A percentile compares a stretch with the other conserved stretches of the same genome.
phyloP scores from a whole-genome alignment of 202 grass and related monocot species.

The Carex sylvatica region DNA sequence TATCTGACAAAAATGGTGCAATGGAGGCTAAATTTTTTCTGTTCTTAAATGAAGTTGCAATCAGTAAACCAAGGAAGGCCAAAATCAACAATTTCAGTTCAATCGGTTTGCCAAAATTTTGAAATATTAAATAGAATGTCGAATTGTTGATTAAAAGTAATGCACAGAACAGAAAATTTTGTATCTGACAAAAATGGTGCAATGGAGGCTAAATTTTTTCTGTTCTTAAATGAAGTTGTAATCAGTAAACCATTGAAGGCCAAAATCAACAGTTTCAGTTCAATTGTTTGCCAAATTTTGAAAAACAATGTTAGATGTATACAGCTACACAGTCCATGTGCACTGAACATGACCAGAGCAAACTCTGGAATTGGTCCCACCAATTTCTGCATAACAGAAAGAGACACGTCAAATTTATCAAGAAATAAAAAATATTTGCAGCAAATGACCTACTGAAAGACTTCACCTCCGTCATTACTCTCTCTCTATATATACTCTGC shows the following conservation, averaged over 20 bases:
- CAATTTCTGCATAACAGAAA: conserved; percentile 52
- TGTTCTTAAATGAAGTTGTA: not conserved
- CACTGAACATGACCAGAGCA: conserved; percentile 80
- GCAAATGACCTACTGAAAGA: no score
- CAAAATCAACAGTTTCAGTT: not conserved
- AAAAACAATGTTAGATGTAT: conserved; percentile 13
- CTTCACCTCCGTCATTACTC: no score
- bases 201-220: not conserved
- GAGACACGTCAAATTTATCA: conserved; percentile 20
- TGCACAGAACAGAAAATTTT: no score
- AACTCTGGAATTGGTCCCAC: conserved; percentile 52
- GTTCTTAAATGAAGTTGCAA: not conserved
- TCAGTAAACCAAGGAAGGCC: not conserved
- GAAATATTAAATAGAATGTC: not conserved
- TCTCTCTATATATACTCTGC: no score
- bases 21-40: not conserved
- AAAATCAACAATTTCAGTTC: not conserved
- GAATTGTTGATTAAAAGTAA: not conserved
- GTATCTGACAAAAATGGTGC: not conserved
- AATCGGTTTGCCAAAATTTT: not conserved
- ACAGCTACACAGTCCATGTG: conserved; percentile 80
- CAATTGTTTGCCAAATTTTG: not conserved
- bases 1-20: not conserved
- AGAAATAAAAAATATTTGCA: not conserved
- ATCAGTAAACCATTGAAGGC: not conserved